Percentiles rank a stretch among this genome's conserved stretches.
phyloP scores from a whole-genome alignment of 2,329 filamentous ascomycete genomes.

The Botryosphaeria agaves region DNA sequence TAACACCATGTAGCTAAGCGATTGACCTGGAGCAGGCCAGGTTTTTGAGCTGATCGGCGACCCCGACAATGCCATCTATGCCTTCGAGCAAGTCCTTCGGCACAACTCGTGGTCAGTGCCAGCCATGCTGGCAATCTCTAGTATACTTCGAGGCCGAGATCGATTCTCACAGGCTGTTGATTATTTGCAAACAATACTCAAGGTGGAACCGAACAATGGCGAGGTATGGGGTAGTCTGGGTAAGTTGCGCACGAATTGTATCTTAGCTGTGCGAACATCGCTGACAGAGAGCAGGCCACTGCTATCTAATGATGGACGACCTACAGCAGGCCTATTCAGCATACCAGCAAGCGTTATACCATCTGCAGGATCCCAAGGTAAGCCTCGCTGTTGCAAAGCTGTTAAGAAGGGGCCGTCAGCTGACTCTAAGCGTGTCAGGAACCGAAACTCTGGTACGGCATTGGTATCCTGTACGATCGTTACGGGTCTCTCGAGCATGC shows the following conservation, averaged over 20 bases:
- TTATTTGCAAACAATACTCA: conserved; percentile 78
- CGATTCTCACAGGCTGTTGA: conserved; percentile 90
- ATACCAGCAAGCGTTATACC: conserved; percentile 89
- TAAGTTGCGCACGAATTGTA: conserved; percentile 23
- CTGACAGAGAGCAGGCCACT: conserved; percentile 50
- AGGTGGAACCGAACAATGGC: conserved; percentile 75
- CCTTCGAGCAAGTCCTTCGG: conserved; percentile 77
- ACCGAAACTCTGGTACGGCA: conserved; percentile 96
- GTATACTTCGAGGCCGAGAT: conserved; percentile 79
- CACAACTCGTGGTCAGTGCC: conserved; percentile 78
- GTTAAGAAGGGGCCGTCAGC: too few species aligned
- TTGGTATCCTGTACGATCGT: conserved; percentile 90
- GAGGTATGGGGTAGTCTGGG: conserved; percentile 94
- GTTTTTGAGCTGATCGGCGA: conserved; percentile 78
- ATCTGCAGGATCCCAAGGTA: conserved; percentile 85
- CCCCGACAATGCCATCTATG: conserved; percentile 71
- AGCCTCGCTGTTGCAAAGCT: too few species aligned
- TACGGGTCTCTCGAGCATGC: conserved; percentile 95
- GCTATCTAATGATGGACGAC: conserved; percentile 97
- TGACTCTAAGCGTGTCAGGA: conserved; percentile 44
- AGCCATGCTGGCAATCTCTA: conserved; percentile 87
- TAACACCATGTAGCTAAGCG: too few species aligned
- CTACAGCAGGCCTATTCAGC: conserved; percentile 91
- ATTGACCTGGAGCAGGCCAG: too few species aligned
- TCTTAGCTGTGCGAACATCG: conserved; percentile 6